These are phyloP conservation scores for Conticribra guillardii DNA, from an alignment of 108 stramenopile species.

Conservation along the genomic window DNA sequence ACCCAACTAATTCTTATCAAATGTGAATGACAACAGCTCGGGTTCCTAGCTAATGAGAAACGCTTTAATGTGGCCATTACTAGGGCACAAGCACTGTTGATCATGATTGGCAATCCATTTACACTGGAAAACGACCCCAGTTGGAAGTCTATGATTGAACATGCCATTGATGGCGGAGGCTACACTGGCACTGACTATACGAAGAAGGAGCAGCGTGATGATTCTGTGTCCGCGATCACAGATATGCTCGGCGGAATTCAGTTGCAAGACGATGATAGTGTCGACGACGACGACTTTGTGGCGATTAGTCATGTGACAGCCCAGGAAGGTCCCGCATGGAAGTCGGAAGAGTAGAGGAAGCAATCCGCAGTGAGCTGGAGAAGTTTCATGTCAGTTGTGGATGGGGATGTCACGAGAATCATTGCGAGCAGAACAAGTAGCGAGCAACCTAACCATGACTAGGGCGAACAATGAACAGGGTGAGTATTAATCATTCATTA, in stretches of 20 bases:
- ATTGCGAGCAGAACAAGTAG: no score
- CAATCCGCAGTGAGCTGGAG: no score
- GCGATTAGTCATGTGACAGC: slow-evolving; percentile 30
- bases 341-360: slow-evolving; percentile 31
- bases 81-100: slow-evolving; percentile 74
- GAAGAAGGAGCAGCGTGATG: slow-evolving; percentile 10
- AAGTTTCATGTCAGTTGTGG: no score
- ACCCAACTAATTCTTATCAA: background rate
- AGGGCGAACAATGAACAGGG: no score
- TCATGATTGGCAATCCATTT: slow-evolving; percentile 82
- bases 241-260: slow-evolving; percentile 19
- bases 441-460: no score
- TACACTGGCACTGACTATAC: slow-evolving; percentile 29
- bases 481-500: no score
- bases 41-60: slow-evolving; percentile 87
- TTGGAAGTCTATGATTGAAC: slow-evolving; percentile 34
- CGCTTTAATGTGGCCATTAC: slow-evolving; percentile 89
- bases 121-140: slow-evolving; percentile 54
- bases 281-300: slow-evolving; percentile 6
- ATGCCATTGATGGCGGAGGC: slow-evolving; percentile 22
- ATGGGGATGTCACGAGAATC: no score
- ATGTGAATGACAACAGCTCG: slow-evolving; percentile 45
- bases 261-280: slow-evolving; percentile 10
- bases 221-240: slow-evolving; percentile 2
- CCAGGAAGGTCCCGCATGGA: slow-evolving; percentile 49